Base-by-base conservation (phyloP, 106 monocot species). In the Apostasia shenzhenica region DNA sequence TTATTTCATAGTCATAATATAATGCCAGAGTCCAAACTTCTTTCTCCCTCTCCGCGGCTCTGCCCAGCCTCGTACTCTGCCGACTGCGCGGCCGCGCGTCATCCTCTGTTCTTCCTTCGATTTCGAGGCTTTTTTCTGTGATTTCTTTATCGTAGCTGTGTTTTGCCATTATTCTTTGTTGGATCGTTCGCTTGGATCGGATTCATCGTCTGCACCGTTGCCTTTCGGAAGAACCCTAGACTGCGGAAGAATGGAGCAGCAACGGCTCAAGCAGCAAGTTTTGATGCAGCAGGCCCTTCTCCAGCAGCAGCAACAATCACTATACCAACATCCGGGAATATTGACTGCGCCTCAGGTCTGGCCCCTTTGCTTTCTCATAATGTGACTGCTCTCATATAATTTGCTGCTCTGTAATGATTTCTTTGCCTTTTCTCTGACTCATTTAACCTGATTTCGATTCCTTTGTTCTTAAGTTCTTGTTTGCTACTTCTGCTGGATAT, bases 121-220 rank as follows among this genome's bases (percentile, higher is more conserved):
- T 71, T 79, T 66, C 58, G 76, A 76, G 81, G 72, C 71, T 66
- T 81, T 51, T 71, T 67, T 60, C 48, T 60, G 1, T 5, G 42
- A 13, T 61, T 41, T 48, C 9, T 70, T 55, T 44, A 5, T 9
- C 9, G 6, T 9, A 55, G 14, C 39, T 42, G 14, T 42, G 66
- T 41, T 39, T 11, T 48, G 14, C 6, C 41, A 3, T 51, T 40
- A 13, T 53, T 37, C 51, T 38, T 61, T 38, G 61, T 43, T 2
- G 6, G n/a, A 41, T 54, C 48, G 55, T 9, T 46, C 5, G 40
- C 37, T 59, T 59, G 8, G 39, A 59, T 59, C 40, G 39, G 59
- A 59, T 59, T 41, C 0, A 41, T 2, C 1, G 2, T 59, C 6
- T 59, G 8, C 55, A 4, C 9, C 6, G 41, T 59, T 3, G 7